Conservation (phyloP, 106 monocot species). For the Acorus gramineus region DNA sequence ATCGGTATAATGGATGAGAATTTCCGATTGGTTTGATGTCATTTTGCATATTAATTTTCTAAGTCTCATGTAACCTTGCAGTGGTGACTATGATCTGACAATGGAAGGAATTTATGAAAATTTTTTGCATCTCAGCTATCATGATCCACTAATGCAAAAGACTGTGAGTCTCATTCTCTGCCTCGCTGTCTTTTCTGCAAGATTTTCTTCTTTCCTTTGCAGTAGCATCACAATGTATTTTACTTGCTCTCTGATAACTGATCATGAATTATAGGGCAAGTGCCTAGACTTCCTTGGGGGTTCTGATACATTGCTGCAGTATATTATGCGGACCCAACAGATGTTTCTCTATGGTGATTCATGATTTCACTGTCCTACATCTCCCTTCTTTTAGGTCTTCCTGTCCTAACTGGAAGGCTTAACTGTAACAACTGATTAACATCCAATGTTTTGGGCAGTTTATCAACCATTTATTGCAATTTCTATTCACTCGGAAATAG, state of each 20-base stretch:
- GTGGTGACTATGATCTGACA: conserved; percentile 96
- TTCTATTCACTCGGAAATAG: conserved; percentile 41
- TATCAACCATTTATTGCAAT: conserved; percentile 74
- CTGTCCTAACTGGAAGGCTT: no score
- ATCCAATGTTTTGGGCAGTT: conserved; percentile 23
- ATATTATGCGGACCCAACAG: conserved; percentile 63
- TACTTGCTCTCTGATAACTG: not conserved
- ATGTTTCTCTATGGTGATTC: conserved; percentile 67
- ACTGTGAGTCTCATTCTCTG: conserved; percentile 42
- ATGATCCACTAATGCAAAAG: conserved; percentile 87
- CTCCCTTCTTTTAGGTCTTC: not conserved
- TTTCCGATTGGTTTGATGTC: not conserved
- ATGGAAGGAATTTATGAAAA: conserved; percentile 99
- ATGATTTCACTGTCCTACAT: not conserved
- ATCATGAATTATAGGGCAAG: conserved; percentile 37
- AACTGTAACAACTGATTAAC: not conserved
- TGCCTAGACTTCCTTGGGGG: conserved; percentile 69
- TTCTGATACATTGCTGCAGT: conserved; percentile 64
- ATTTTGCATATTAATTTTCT: conserved; percentile 2
- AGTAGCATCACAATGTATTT: not conserved
- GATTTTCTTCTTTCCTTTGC: not conserved
- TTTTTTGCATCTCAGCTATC: conserved; percentile 67
- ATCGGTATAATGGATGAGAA: conserved; percentile 35
- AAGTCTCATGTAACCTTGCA: conserved; percentile 22
- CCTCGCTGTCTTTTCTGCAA: conserved; percentile 4